A percentile compares a stretch with the other conserved stretches of the same genome.
phyloP scores from a whole-genome alignment of 179 eudicot genomes.

The Camellia oleifera region DNA sequence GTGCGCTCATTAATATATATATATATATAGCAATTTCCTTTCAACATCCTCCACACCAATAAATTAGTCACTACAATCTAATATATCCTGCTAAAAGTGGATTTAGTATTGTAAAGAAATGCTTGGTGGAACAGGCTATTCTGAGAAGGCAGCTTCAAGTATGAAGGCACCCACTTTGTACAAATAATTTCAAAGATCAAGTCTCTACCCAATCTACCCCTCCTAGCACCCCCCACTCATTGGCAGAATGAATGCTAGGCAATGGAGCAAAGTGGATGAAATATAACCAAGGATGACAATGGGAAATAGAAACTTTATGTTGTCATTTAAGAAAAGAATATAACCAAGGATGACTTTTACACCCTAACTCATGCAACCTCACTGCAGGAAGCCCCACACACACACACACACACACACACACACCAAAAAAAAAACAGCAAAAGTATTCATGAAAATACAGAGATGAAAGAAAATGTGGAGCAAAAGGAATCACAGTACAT shows the following conservation, averaged over 20 bases:
- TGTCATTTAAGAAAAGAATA: background rate
- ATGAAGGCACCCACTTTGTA: background rate
- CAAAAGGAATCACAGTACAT: background rate
- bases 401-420: background rate
- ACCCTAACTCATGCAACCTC: background rate
- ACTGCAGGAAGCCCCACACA: background rate
- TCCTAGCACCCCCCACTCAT: no score
- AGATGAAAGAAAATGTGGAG: background rate
- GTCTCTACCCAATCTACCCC: no score
- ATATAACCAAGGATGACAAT: background rate
- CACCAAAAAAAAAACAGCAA: no score
- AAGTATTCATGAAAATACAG: no score
- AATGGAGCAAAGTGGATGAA: background rate
- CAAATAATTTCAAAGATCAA: background rate
- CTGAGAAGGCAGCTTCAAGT: background rate
- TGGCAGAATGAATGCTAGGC: background rate
- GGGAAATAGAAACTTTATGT: background rate
- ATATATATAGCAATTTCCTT: no score
- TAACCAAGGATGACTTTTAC: slow-evolving; percentile 4
- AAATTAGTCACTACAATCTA: no score
- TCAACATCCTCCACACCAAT: no score
- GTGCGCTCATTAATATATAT: no score
- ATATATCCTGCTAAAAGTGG: no score
- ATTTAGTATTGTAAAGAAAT: no score
- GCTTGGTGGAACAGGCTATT: no score